Base-by-base conservation (phyloP, 1,284 basidiomycete species). In the Sphagnurus paluster region DNA sequence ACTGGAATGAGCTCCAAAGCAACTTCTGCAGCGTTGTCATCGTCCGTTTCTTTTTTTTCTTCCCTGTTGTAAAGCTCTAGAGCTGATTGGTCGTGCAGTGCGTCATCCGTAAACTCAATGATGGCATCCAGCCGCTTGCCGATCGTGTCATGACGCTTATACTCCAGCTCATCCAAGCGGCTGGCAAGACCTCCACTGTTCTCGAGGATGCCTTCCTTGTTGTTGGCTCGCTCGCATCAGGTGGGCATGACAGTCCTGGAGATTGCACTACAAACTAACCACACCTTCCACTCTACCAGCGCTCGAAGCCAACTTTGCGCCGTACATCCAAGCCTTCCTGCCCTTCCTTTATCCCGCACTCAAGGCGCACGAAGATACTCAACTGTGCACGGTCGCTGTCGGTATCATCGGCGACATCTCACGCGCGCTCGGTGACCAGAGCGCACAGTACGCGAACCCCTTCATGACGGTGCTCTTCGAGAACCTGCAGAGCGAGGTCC, bases 1-100 rank as follows among this genome's bases (percentile, higher is more conserved):
- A 98, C 75, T 98, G 96, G 93, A 96, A 95, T 63, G 96, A 99
- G 67, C 76, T 99, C 33, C 95, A 98, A 68, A 90, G 92, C 70
- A 97, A 96, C 70, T 81, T 98, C 60, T 98, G 94, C 69, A 87
- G 88, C 51, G 90, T 97, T 38, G 75, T 93, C 47, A 89, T 91
- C 44, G 90, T 91, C 60, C 62, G 87, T 74, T 13, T 26, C 45
- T 35, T 33, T 28, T 36, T 25, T 37, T 4, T 19, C 47, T 40
- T 21, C 33, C 16, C 14, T 48, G 11, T 42, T 28, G 33, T 48
- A 44, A 4, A 17, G 23, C 11, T 30, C 10, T 38, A 23, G 2
- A 32, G 14, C 17, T 14, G 42, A 54, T 48, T 28, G 39, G 34
- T 46, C 14, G 37, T 34, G 37, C 4, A 95, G 89, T 83, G 82